A percentile compares a stretch with the other conserved stretches of the same genome.
phyloP scores from a whole-genome alignment of 208 protist genomes.

The Wallacemonas sp. region DNA sequence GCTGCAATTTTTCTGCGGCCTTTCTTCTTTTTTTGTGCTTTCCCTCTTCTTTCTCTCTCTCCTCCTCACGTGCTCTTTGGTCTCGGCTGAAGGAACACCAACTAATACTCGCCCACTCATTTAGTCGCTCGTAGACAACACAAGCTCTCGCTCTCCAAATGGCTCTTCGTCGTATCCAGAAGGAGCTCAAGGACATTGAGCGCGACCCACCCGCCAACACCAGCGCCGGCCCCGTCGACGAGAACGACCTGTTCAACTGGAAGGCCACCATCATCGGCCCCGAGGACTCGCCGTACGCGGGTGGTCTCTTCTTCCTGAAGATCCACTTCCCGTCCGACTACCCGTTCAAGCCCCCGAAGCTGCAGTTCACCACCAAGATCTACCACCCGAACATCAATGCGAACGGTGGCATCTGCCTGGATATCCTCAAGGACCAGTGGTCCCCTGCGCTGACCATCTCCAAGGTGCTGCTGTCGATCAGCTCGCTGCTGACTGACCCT shows the following conservation, averaged over 20 bases:
- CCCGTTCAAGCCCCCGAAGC: conserved; percentile 95
- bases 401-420: conserved; percentile 98
- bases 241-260: conserved; percentile 97
- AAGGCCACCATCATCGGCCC: conserved; percentile 96
- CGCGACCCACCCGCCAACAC: conserved; percentile 96
- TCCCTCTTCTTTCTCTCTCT: conserved; percentile 14
- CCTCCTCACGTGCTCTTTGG: background rate
- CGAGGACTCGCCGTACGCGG: conserved; percentile 96
- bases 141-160: no score
- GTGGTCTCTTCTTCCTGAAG: conserved; percentile 98
- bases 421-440: conserved; percentile 98
- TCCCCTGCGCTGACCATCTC: conserved; percentile 98
- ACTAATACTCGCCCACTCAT: background rate
- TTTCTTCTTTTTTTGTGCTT: background rate
- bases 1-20: no score
- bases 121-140: no score
- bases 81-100: no score
- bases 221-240: conserved; percentile 93
- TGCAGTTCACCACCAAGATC: conserved; percentile 95
- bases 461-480: conserved; percentile 99
- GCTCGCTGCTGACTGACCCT: conserved; percentile 98
- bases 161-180: conserved; percentile 94
- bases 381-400: conserved; percentile 98
- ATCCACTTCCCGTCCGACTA: conserved; percentile 99
- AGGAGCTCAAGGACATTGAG: conserved; percentile 95